Evolutionary conservation across 1,139 yeast genomes (phyloP), one percentile per base, ranked within the genome.

Genomic region (Saccharomyces pastorianus): DNA sequence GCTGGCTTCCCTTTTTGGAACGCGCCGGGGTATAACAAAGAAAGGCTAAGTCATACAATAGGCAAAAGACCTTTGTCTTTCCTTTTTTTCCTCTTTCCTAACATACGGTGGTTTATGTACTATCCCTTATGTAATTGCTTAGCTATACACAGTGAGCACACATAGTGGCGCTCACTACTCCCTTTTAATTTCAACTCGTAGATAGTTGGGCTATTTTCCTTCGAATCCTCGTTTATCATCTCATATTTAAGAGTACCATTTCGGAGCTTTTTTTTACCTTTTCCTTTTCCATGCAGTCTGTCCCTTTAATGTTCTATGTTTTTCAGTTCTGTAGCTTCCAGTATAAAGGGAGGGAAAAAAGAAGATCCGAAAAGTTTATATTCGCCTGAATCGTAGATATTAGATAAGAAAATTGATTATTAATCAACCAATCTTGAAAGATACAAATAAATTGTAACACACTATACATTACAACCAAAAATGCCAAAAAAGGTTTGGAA

Each of bases 401-500:
- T 38, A 9, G 11, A 38, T 9, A 11, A 13, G 25, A 2, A 38
- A 38, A 13, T 17, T 38, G 6, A 38, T 20, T 38, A 14, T 20
- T 17, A 38, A 38, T 38, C 25, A 11, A 20, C 17, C 4, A 6
- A 17, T 38, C 44, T 38, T 38, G 44, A 38, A 20, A 2, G 17
- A 38, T 20, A 38, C 44, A 38, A 38, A 11, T 6, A 31, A 31
- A 31, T n/a, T 4, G n/a, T 5, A 31, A 31, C n/a, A 31, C n/a
- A 17, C 6, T 14, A 38, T 17, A 38, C 7, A 38, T 17, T 38
- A 17, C 25, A 38, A 38, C 5, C 17, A 4, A 26, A 38, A 38
- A 38, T 38, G 44, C 23, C 44, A 17, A 38, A 38, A 52, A 88
- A 90, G 66, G 87, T 88, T 56, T 93, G 99, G 99, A 91, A 91